Evolutionary conservation across 495 filamentous ascomycete species (phyloP), one percentile per base, ranked within the genome.

Genomic region (Penicillium roqueforti): DNA sequence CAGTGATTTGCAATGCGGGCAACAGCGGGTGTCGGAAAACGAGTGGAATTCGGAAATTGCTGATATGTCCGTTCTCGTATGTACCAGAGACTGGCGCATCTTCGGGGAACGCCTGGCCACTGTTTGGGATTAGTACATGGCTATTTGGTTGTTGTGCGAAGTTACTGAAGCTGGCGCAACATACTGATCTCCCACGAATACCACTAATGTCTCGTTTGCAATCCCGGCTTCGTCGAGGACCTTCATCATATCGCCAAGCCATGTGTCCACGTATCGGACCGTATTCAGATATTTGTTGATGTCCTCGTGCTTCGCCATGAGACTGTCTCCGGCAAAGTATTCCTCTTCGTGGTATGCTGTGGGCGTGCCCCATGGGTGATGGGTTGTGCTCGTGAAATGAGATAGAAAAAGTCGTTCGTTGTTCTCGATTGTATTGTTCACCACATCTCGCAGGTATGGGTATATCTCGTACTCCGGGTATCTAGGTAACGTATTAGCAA

Each of bases 141-240:
- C 20, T 40, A 3, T 7, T 3, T 23, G 34, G 11, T 23, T 31
- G 3, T 42, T 25, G 14, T 16, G 2, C 11, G 9, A 13, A 36
- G 18, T 20, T 29, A 4, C 32, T 22, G 19, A 39, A 20, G 28
- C 1, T 3, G 16, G 18, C 19, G 28, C n/a, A 36, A 58, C 68
- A 54, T 66, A 73, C 69, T 77, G 75, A 48, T 77, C 75, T 26
- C 75, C 75, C n/a, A 74, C 67, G 44, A 77, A 61, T 7, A 76
- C 72, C 1, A 76, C 57, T 20, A 77, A 51, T 10, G 75, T 77
- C 54, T 77, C 68, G 16, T 77, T 65, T 6, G 72, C 69, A 39
- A 76, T 68, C 10, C 66, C 69, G 5, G 62, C 58, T 10, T 76
- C 69, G 23, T 77, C 70, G 10, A 77, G 54, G 6, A 76, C 47